A percentile compares a stretch with the other conserved stretches of the same genome.
Conservation (phyloP, 2,329 filamentous ascomycete genomes). For the Neonectria coccinea region DNA sequence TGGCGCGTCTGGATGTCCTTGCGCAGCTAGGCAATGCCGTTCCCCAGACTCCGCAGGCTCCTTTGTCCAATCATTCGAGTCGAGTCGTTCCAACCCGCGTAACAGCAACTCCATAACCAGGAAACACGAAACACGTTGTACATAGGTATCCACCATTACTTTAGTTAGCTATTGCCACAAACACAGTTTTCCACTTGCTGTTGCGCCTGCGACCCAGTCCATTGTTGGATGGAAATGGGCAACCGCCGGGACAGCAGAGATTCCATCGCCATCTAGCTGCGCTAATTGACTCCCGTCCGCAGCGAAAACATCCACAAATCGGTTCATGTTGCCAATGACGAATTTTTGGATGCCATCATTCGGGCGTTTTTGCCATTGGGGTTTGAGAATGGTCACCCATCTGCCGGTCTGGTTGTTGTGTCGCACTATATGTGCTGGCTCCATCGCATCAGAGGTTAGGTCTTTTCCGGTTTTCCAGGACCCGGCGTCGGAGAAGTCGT, state of each 20-base stretch:
- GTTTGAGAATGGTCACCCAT: constrained; percentile 88
- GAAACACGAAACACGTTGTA: background rate
- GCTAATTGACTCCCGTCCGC: constrained; percentile 86
- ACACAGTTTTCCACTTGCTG: constrained; percentile 90
- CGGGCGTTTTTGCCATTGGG: constrained; percentile 87
- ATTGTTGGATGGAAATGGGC: constrained; percentile 87
- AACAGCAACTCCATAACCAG: constrained; percentile 10
- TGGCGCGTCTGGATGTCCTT: background rate
- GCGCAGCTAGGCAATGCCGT: background rate
- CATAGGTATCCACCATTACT: background rate
- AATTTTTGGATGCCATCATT: constrained; percentile 86
- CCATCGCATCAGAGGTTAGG: constrained; percentile 72
- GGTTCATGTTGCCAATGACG: constrained; percentile 96
- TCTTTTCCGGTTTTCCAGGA: constrained; percentile 70
- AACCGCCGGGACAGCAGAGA: constrained; percentile 94
- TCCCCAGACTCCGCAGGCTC: background rate
- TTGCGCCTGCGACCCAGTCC: constrained; percentile 94
- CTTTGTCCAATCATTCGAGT: background rate
- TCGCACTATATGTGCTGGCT: constrained; percentile 74
- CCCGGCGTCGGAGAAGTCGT: constrained; percentile 75
- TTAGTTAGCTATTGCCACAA: constrained; percentile 77
- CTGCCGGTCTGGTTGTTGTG: constrained; percentile 98
- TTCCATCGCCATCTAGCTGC: constrained; percentile 87
- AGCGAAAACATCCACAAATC: constrained; percentile 92
- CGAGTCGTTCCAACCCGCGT: background rate